These are phyloP conservation scores for Trametes coccinea DNA, from an alignment of 768 basidiomycete species.

Conservation along the genomic window DNA sequence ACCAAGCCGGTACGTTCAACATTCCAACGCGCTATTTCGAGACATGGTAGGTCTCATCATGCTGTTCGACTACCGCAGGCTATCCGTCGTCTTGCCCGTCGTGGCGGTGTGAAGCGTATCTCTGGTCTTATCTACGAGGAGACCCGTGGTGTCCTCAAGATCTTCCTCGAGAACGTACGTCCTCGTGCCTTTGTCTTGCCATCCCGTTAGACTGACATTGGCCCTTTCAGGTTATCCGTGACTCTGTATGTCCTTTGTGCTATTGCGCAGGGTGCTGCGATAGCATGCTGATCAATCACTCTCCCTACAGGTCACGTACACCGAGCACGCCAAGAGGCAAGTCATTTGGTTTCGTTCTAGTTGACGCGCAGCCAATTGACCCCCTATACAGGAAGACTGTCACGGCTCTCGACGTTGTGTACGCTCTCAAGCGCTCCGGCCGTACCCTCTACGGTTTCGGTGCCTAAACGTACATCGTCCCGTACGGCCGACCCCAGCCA, in stretches of 20 bases:
- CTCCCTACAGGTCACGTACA: conserved; percentile 53
- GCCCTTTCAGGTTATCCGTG: conserved; percentile 50
- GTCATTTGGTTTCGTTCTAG: neutral
- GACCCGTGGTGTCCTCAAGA: conserved; percentile 93
- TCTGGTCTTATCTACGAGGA: conserved; percentile 94
- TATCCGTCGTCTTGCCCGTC: conserved; percentile 92
- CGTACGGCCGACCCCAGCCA: neutral
- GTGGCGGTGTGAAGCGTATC: conserved; percentile 98
- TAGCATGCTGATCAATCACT: conserved; percentile 1
- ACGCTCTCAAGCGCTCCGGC: conserved; percentile 48
- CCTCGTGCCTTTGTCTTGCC: neutral
- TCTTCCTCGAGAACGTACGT: conserved; percentile 87
- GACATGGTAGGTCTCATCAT: neutral
- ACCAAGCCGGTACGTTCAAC: conserved; percentile 51
- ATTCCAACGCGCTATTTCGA: neutral
- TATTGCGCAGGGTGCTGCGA: neutral
- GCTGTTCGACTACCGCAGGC: conserved; percentile 37
- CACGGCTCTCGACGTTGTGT: conserved; percentile 52
- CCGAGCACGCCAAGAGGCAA: conserved; percentile 63
- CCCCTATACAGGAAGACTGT: conserved; percentile 38
- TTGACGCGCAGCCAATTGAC: neutral
- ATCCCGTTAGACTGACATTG: neutral
- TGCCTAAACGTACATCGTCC: conserved; percentile 30
- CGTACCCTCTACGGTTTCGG: conserved; percentile 62
- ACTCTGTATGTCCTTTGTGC: conserved; percentile 44